Conservation (phyloP, 2,329 filamentous ascomycete genomes). For the Colletotrichum trifolii region DNA sequence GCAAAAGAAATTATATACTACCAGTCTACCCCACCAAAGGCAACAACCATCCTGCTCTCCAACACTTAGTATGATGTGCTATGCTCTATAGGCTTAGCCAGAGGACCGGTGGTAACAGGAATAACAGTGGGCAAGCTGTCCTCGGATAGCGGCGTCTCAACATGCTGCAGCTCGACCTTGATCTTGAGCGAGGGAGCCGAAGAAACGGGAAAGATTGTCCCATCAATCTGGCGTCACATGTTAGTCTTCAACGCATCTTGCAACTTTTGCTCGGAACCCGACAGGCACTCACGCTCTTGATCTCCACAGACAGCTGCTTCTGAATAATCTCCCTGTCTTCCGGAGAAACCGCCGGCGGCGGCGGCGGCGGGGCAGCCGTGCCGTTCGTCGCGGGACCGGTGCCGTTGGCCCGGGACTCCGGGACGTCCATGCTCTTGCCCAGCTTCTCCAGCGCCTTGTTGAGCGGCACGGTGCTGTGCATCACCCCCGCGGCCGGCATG, state of each 20-base stretch:
- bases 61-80: not conserved
- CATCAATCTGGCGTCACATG: conserved; percentile 1
- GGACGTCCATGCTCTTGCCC: not conserved
- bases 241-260: not conserved
- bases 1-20: not conserved
- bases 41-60: not conserved
- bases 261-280: not conserved
- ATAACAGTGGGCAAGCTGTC: not conserved
- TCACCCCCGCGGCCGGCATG: conserved; percentile 5
- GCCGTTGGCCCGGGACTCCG: not conserved
- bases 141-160: not conserved
- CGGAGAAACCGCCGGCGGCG: not conserved
- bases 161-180: conserved; percentile 9
- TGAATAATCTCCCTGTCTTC: not conserved
- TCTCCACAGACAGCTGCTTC: conserved; percentile 9
- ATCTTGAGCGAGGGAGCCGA: conserved; percentile 14
- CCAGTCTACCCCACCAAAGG: not conserved
- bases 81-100: conserved; percentile 1
- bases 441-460: not conserved
- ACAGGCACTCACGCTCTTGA: conserved; percentile 3
- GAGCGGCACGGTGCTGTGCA: conserved; percentile 4
- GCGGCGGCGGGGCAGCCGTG: not conserved
- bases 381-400: not conserved
- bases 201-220: not conserved
- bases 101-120: not conserved